Evolutionary conservation across 257 asterid species (phyloP), one percentile per base, ranked within the genome.

Genomic region (Phtheirospermum japonicum): DNA sequence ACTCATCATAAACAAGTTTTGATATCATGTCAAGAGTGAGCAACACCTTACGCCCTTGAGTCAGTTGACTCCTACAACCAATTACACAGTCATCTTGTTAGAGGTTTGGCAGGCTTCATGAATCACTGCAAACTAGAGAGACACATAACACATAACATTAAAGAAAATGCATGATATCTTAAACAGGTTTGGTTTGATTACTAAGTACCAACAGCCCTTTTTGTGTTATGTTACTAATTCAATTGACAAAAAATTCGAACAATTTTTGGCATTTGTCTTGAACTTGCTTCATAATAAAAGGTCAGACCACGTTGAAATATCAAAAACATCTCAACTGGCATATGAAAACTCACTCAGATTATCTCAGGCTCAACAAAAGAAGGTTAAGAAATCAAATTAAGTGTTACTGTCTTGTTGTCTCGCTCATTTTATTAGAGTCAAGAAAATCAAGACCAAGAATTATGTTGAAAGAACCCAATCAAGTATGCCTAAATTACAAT

Each of bases 31-130:
- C 99, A 20, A 92, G 57, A 55, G 92, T 84, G 69, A 73, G 81
- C 80, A 92, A 79, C 85, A 92, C 96, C 86, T 85, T 92, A 50
- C 94, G 88, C 45, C 99, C 99, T 74, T 85, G 99, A 3, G 95
- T 86, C 75, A 92, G 85, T 73, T 92, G 95, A 71, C 80, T 77
- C 99, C 99, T 92, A 68, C 56, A 75, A 63, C 53, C 40, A 76
- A 61, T 59, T 36, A 67, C 43, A 73, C 45, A 28, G 42, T 9
- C 59, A 64, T 43, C 40, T 49, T 48, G 65, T 63, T 66, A 37
- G 59, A 58, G 37, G 13, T 46, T 63, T 63, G 39, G 26, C 57
- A 67, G 56, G 58, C 66, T 63, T 52, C 59, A 67, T n/a, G 40
- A 62, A 43, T 26, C 51, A 52, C 33, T 43, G 52, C 40, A 66